Conservation (phyloP, 495 filamentous ascomycete species). For the Aspergillus steynii region DNA sequence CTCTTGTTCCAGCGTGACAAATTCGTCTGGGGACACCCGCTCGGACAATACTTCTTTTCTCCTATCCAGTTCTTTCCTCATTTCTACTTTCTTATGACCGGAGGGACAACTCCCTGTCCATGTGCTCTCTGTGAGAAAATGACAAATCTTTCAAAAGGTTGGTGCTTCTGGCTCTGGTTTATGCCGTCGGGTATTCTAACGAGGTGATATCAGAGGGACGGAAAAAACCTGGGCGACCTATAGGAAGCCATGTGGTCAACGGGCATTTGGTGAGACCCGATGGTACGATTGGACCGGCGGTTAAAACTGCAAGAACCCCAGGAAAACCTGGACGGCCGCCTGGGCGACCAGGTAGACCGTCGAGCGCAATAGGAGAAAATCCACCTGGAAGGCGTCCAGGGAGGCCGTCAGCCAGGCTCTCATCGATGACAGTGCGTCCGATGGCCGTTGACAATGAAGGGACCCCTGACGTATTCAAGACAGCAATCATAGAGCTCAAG, state of each 20-base stretch:
- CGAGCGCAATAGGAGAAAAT: too few relatives aligned
- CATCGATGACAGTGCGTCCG: not conserved
- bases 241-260: slow-evolving; percentile 2
- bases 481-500: slow-evolving; percentile 50
- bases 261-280: not conserved
- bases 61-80: slow-evolving; percentile 56
- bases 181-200: not conserved
- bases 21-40: slow-evolving; percentile 58
- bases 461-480: slow-evolving; percentile 53
- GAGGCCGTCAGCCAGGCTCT: slow-evolving; percentile 1
- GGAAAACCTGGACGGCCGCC: slow-evolving; percentile 18
- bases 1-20: slow-evolving; percentile 41
- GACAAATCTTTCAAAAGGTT: slow-evolving; percentile 18
- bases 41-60: slow-evolving; percentile 50
- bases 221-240: slow-evolving; percentile 25
- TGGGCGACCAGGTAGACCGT: too few relatives aligned
- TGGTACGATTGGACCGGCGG: not conserved
- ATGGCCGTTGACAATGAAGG: slow-evolving; percentile 35
- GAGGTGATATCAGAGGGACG: slow-evolving; percentile 2
- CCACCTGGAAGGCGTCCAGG: slow-evolving; percentile 4
- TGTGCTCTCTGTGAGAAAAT: slow-evolving; percentile 39
- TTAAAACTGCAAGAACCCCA: not conserved
- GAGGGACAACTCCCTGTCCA: slow-evolving; percentile 33
- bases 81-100: slow-evolving; percentile 57
- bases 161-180: not conserved